Evolutionary conservation across 2,329 filamentous ascomycete species (phyloP).

Genomic region (Neonectria punicea): DNA sequence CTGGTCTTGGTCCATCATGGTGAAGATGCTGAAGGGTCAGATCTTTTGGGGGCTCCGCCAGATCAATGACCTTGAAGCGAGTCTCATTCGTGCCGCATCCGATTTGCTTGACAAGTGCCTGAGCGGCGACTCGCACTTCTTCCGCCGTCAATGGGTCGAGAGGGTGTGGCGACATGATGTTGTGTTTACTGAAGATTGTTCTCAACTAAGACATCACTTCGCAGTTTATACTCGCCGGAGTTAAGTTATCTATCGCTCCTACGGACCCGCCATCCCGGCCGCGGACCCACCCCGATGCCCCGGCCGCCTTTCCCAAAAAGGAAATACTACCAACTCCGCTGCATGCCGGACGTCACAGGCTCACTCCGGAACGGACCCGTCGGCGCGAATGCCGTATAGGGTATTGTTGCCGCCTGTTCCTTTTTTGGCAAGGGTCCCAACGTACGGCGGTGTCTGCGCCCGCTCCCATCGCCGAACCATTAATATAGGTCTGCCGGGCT

Average conservation of each 20-base stretch:
- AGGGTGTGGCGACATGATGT: slow-evolving; percentile 10
- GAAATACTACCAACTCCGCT: neutral
- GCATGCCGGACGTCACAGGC: too few species aligned
- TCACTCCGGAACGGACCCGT: neutral
- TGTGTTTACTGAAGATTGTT: too few species aligned
- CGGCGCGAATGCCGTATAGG: neutral
- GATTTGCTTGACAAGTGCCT: slow-evolving; percentile 3
- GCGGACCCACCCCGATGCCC: neutral
- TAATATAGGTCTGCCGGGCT: neutral
- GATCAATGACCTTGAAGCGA: slow-evolving; percentile 24
- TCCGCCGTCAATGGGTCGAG: slow-evolving; percentile 23
- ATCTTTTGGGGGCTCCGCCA: slow-evolving; percentile 21
- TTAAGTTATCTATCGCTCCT: neutral
- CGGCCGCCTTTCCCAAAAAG: neutral
- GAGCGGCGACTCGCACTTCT: slow-evolving; percentile 13
- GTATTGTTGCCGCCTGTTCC: neutral
- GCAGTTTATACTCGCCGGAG: slow-evolving; percentile 5
- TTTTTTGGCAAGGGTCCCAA: neutral
- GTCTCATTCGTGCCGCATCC: slow-evolving; percentile 4
- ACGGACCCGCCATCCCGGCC: too few species aligned
- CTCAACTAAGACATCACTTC: neutral
- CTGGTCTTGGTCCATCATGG: slow-evolving; percentile 11
- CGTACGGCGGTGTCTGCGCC: neutral
- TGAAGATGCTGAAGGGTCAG: slow-evolving; percentile 12
- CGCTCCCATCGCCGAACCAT: neutral